Evolutionary conservation across 129 eudicot species (phyloP).

Genomic region (Pittosporum tobira): DNA sequence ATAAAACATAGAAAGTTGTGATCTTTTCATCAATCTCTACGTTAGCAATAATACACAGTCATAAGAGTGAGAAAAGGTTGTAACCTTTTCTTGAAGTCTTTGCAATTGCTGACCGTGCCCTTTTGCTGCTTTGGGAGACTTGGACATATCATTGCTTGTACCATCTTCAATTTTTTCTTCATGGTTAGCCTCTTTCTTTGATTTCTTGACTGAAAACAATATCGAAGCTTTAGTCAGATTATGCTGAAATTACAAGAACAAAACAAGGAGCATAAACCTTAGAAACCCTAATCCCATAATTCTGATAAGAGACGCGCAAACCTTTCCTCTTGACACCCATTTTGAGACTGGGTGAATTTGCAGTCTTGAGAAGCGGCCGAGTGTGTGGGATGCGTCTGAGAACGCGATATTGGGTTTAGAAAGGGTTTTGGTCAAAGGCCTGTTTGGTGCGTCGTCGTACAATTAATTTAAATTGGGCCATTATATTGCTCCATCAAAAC

Average conservation of each 20-base stretch:
- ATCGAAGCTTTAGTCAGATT: background rate
- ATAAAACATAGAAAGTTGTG: too few species aligned
- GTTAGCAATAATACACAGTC: too few species aligned
- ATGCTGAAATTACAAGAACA: background rate
- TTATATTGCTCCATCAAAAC: too few species aligned
- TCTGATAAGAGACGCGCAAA: background rate
- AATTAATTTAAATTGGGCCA: too few species aligned
- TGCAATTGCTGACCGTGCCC: slow-evolving; percentile 47
- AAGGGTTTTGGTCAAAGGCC: too few species aligned
- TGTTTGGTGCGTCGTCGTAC: too few species aligned
- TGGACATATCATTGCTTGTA: slow-evolving; percentile 17
- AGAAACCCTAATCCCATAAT: background rate
- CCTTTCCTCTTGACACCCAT: slow-evolving; percentile 37
- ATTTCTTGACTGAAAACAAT: slow-evolving; percentile 27
- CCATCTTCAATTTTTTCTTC: slow-evolving; percentile 21
- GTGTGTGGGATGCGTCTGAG: too few species aligned
- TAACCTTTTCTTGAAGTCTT: slow-evolving; percentile 58
- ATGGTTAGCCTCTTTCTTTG: slow-evolving; percentile 11
- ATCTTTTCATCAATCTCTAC: background rate
- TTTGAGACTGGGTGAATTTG: background rate
- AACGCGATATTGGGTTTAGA: too few species aligned
- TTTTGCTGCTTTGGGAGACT: slow-evolving; percentile 25
- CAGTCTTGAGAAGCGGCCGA: too few species aligned
- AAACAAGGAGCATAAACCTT: background rate
- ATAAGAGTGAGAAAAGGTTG: background rate